Base-by-base conservation (phyloP, 345 rosid species). In the Euclidium syriacum region DNA sequence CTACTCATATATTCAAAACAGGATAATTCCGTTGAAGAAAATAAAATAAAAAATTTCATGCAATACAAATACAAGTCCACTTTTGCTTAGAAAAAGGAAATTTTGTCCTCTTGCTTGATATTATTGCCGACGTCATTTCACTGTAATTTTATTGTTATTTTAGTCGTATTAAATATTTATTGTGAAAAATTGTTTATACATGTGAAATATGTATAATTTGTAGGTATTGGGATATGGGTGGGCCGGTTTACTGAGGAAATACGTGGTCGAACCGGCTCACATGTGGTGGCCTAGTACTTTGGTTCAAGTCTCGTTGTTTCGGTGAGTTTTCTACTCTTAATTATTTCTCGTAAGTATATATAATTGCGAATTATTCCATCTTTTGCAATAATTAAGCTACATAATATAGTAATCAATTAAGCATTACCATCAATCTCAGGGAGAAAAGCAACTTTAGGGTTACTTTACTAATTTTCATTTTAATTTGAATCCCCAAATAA, bases 211-310 rank as follows among this genome's bases (percentile, higher is more conserved):
- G 14, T n/a, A n/a, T n/a, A n/a, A 49, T 22, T 27, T 35, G 52
- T 48, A 91, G 98, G 98, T 91, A 4, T 18, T 91, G 22, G 98
- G 98, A 18, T 91, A 91, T 29, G 96, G 96, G 0, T 91, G 98
- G 98, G 98, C 98, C 4, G 98, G 98, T 60, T 74, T 88, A 39
- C 49, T 91, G 52, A 80, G 96, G 75, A 86, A 88, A 70, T 88
- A 86, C 32, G 95, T 91, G 58, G 98, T 91, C 23, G 98, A 91
- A 52, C 98, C 98, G 7, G 98, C 96, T 5, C 91, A 88, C 34
- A 91, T 91, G 98, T 91, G 98, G 98, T 91, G 98, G 98, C 98
- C 98, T 0, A 49, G 58, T 65, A 68, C 96, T 38, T 78, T 91
- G 49, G 98, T 84, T 70, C 98, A 91, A 58, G 96, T 88, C 72